These are phyloP conservation scores for Pterula multifida DNA, from an alignment of 1,284 basidiomycete species.

Conservation along the genomic window DNA sequence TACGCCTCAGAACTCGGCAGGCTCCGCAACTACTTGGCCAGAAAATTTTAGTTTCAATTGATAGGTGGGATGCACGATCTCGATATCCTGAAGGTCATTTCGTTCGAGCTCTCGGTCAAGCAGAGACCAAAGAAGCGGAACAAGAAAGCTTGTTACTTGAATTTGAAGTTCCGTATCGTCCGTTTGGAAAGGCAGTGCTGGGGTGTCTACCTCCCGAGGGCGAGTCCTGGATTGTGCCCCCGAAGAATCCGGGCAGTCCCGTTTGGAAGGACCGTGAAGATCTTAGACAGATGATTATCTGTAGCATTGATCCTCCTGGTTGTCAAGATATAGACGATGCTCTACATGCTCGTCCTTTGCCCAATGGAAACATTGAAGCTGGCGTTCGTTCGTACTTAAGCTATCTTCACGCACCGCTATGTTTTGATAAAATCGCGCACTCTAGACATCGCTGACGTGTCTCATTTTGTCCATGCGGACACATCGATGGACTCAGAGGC, in stretches of 20 bases:
- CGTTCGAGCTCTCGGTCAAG: constrained; percentile 84
- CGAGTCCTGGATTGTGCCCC: constrained; percentile 88
- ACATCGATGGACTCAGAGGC: constrained; percentile 98
- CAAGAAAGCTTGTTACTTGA: constrained; percentile 91
- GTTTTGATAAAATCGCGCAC: constrained; percentile 1
- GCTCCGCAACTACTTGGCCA: constrained; percentile 81
- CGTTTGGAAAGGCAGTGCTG: constrained; percentile 91
- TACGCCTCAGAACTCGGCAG: constrained; percentile 90
- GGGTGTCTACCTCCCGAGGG: constrained; percentile 88
- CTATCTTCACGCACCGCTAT: not conserved
- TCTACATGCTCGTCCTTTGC: constrained; percentile 80
- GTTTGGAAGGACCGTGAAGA: constrained; percentile 87
- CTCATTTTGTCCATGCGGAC: constrained; percentile 89
- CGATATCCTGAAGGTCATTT: constrained; percentile 98
- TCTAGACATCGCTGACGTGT: constrained; percentile 95
- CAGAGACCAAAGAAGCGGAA: constrained; percentile 93
- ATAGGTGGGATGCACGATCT: constrained; percentile 80
- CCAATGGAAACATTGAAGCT: constrained; percentile 94
- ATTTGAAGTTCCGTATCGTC: constrained; percentile 93
- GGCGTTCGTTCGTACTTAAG: constrained; percentile 77
- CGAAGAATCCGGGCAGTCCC: constrained; percentile 40
- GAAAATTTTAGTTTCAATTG: constrained; percentile 94
- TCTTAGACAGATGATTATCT: constrained; percentile 78
- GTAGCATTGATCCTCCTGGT: constrained; percentile 93
- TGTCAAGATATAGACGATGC: constrained; percentile 99